A percentile compares a stretch with the other conserved stretches of the same genome.
Evolutionary conservation across 2,329 filamentous ascomycete species (phyloP).

Genomic region (Cladophialophora carrionii): DNA sequence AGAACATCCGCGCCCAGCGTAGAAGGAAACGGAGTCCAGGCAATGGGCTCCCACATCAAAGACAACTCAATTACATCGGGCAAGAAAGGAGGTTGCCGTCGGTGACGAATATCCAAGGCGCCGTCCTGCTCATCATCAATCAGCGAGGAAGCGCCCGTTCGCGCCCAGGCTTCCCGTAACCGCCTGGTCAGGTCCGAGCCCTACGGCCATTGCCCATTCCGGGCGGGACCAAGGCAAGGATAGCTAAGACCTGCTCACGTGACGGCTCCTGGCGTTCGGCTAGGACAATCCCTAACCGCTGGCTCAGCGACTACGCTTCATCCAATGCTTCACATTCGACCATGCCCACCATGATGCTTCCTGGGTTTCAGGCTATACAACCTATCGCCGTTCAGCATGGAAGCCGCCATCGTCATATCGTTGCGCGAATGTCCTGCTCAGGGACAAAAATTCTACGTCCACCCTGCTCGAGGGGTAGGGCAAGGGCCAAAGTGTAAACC

Average conservation of each 20-base stretch:
- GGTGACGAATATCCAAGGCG: background rate
- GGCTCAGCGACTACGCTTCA: slow-evolving; percentile 25
- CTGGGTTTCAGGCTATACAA: slow-evolving; percentile 28
- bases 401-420: slow-evolving; percentile 34
- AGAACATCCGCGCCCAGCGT: background rate
- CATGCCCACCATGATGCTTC: slow-evolving; percentile 25
- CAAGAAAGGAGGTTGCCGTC: background rate
- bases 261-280: background rate
- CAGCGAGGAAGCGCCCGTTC: slow-evolving; percentile 18
- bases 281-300: slow-evolving; percentile 24
- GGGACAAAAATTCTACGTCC: slow-evolving; percentile 20
- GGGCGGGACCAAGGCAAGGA: background rate
- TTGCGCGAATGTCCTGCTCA: slow-evolving; percentile 18
- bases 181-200: slow-evolving; percentile 22
- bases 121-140: slow-evolving; percentile 2
- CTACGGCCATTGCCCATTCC: background rate
- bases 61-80: background rate
- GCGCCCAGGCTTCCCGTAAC: slow-evolving; percentile 5
- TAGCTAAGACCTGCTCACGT: slow-evolving; percentile 10
- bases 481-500: slow-evolving; percentile 24
- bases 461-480: slow-evolving; percentile 28
- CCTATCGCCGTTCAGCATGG: slow-evolving; percentile 24
- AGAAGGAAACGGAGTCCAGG: background rate
- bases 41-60: background rate
- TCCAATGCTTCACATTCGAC: slow-evolving; percentile 31